Conservation (phyloP, 805 yeast genomes). For the Candida chauliodis region DNA sequence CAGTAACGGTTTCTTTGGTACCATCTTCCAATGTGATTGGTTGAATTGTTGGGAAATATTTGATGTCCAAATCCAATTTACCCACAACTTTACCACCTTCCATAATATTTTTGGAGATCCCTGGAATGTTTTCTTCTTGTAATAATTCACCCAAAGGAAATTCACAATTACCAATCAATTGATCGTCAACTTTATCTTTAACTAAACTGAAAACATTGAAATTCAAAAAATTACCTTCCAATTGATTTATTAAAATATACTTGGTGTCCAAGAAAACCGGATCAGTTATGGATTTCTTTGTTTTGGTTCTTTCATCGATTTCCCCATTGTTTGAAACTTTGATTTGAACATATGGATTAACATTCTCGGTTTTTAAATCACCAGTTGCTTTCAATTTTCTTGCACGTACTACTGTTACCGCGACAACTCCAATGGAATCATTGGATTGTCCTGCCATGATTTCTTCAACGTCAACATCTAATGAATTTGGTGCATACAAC, state of each 20-base stretch:
- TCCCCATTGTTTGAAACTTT: constrained; percentile 36
- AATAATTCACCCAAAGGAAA: constrained; percentile 58
- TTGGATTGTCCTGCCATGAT: constrained; percentile 59
- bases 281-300: constrained; percentile 50
- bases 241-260: constrained; percentile 51
- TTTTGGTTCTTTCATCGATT: constrained; percentile 51
- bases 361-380: constrained; percentile 34
- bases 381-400: constrained; percentile 41
- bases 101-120: constrained; percentile 40
- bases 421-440: constrained; percentile 68
- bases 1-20: constrained; percentile 46
- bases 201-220: constrained; percentile 53
- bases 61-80: constrained; percentile 51
- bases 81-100: constrained; percentile 58
- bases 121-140: constrained; percentile 48
- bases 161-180: constrained; percentile 42
- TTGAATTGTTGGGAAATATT: constrained; percentile 47
- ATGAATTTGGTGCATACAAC: constrained; percentile 78
- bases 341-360: constrained; percentile 56
- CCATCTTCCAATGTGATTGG: constrained; percentile 48
- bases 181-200: constrained; percentile 53
- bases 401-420: constrained; percentile 58
- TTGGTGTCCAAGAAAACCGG: constrained; percentile 70
- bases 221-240: constrained; percentile 52
- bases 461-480: constrained; percentile 73